Base-by-base conservation (phyloP, 2,329 filamentous ascomycete genomes). In the Emydomyces testavorans region DNA sequence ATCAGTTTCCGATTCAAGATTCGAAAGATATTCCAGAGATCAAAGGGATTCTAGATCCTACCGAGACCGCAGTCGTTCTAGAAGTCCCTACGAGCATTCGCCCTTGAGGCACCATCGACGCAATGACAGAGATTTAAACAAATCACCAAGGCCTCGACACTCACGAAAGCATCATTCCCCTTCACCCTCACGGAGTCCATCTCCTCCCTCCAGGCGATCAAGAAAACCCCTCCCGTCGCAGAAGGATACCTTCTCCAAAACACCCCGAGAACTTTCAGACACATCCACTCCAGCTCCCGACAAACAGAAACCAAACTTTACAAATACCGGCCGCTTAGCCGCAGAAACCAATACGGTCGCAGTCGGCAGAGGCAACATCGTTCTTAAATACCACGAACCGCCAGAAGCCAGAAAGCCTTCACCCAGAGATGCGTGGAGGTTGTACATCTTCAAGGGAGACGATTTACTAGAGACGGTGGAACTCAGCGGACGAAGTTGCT, bases 321-420 rank as follows among this genome's bases (percentile, higher is more conserved):
- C 76, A 16, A 78, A 74, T 28, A 88, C 88, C 0, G 92, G 92
- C 23, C 72, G 83, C 6, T 74, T 98, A 15, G 92, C 92, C 2
- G 86, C 88, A 37, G 88, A 87, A 54, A 88, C 88, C 44, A 96
- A 98, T 63, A 79, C 79, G 6, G 80, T 93, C 53, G 78, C 78
- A 16, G 61, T 66, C 7, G 56, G 58, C 31, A 64, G 63, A 58
- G 86, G 85, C 49, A 43, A 35, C 18, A 80, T 94, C 47, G 79
- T 86, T 2, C 77, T 98, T 39, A 96, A 96, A 71, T 98, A 98
- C 65, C 85, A 95, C 68, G 92, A 98, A 66, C 92, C 92, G 1
- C 71, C 86, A 8, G 92, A 98, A 70, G 86, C 90, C 42, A 83
- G 92, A 50, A 94, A 94, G 57, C 86, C 92, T 0, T 75, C 89